These are phyloP conservation scores for Podospora pseudoanserina DNA, from an alignment of 495 filamentous ascomycete genomes.

Conservation along the genomic window DNA sequence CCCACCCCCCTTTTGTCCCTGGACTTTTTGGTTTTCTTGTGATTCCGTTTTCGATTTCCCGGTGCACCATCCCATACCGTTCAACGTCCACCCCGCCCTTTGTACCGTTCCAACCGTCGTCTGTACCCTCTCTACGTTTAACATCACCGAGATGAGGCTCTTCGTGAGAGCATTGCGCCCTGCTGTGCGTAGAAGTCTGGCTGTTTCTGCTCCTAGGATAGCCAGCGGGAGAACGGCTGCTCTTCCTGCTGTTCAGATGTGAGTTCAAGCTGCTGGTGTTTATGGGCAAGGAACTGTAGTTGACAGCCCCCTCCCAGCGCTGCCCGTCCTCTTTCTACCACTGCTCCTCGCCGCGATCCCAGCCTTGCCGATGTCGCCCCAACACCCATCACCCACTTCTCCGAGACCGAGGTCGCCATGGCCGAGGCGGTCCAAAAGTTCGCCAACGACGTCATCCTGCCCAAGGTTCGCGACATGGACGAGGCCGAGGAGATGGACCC, in stretches of 20 bases:
- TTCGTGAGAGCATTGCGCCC: constrained; percentile 65
- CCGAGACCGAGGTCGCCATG: constrained; percentile 87
- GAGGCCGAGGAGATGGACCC: constrained; percentile 94
- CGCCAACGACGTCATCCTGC: constrained; percentile 79
- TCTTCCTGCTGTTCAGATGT: constrained; percentile 24
- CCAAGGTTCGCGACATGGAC: constrained; percentile 96
- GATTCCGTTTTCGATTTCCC: not conserved
- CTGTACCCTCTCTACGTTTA: not conserved
- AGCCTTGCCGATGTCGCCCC: constrained; percentile 72
- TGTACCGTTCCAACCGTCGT: constrained; percentile 6
- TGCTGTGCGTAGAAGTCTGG: constrained; percentile 53
- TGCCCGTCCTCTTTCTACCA: constrained; percentile 68
- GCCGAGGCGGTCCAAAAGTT: constrained; percentile 87
- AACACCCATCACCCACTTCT: constrained; percentile 89
- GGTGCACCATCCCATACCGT: not conserved
- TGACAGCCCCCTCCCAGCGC: constrained; percentile 27
- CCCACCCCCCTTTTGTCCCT: not conserved
- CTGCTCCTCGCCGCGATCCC: constrained; percentile 51
- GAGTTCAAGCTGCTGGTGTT: constrained; percentile 10
- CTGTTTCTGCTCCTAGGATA: constrained; percentile 37
- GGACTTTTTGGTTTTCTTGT: not conserved
- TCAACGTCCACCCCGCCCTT: constrained; percentile 1
- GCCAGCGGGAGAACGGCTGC: constrained; percentile 14
- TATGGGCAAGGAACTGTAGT: not conserved
- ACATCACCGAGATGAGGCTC: constrained; percentile 56